A percentile compares a stretch with the other conserved stretches of the same genome.
These are phyloP conservation scores for Phytophthora idaei DNA, from an alignment of 352 stramenopile species.

Conservation along the genomic window DNA sequence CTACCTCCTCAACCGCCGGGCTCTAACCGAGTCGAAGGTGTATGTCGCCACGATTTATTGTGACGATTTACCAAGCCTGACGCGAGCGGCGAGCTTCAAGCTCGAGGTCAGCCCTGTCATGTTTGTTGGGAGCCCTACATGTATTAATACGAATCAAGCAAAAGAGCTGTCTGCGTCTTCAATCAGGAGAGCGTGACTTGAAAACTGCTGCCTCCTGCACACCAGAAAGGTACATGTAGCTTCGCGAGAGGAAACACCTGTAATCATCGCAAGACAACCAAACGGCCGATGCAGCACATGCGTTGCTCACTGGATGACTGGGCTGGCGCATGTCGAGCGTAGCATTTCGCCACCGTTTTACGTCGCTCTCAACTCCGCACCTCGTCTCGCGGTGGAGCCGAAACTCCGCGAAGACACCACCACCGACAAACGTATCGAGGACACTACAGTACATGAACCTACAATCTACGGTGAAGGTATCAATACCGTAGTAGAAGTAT, in stretches of 20 bases:
- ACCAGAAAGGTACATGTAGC: conserved; percentile 2
- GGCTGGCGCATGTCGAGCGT: conserved; percentile 13
- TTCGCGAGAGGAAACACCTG: conserved; percentile 28
- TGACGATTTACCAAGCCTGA: background rate
- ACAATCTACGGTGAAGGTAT: background rate
- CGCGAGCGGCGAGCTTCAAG: conserved; percentile 14
- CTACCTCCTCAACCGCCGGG: background rate
- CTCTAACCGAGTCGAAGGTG: conserved; percentile 3
- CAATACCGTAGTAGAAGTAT: too few species aligned
- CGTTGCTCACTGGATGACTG: conserved; percentile 26
- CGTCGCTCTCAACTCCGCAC: conserved; percentile 13
- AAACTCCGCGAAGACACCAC: background rate
- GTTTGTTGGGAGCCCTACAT: background rate
- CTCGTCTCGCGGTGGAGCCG: background rate
- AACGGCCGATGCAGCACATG: conserved; percentile 23
- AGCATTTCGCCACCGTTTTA: conserved; percentile 22
- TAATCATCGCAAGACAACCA: conserved; percentile 29
- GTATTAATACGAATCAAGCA: conserved; percentile 21
- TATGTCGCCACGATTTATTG: background rate
- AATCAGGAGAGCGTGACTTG: conserved; percentile 12
- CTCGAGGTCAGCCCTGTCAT: conserved; percentile 8
- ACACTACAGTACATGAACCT: too few species aligned
- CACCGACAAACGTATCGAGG: too few species aligned
- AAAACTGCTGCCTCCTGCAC: conserved; percentile 11
- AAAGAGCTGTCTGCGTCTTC: conserved; percentile 25